Conservation (phyloP, 73 alveolate species). For the Urostyla sp. region DNA sequence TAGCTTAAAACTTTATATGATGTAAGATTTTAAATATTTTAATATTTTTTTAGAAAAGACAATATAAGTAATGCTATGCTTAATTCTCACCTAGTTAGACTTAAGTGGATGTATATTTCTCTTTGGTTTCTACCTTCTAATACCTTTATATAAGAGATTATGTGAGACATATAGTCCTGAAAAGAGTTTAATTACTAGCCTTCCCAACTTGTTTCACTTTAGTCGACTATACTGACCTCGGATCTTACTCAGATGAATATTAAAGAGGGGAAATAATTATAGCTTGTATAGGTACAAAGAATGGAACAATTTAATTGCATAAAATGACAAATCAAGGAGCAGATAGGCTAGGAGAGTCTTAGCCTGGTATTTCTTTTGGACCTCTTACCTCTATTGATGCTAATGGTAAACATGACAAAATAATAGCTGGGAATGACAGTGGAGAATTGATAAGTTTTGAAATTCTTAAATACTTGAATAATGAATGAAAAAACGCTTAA, state of each 20-base stretch:
- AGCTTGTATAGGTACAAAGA: conserved; percentile 38
- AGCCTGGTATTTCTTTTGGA: conserved; percentile 26
- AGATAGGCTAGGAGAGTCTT: conserved; percentile 23
- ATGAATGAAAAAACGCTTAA: too few relatives aligned
- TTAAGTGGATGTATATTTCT: conserved; percentile 48
- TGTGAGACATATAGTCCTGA: conserved; percentile 18
- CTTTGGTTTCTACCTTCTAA: conserved; percentile 33
- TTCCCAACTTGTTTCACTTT: conserved; percentile 54
- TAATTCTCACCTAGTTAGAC: conserved; percentile 35
- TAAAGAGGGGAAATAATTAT: conserved; percentile 33
- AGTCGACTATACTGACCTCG: neutral
- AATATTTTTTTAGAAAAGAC: conserved; percentile 16
- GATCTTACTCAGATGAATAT: conserved; percentile 4
- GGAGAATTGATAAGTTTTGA: conserved; percentile 33
- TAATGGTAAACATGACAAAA: neutral
- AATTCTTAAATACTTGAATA: too few relatives aligned
- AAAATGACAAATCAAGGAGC: conserved; percentile 28
- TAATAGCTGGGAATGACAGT: conserved; percentile 41
- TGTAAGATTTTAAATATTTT: conserved; percentile 5
- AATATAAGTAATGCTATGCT: conserved; percentile 25
- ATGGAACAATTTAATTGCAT: conserved; percentile 2
- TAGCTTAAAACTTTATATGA: conserved; percentile 35
- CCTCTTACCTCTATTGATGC: conserved; percentile 39
- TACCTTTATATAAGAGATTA: conserved; percentile 51
- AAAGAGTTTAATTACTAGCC: conserved; percentile 39